These are phyloP conservation scores for Plasmopara muralis DNA, from an alignment of 352 stramenopile species.

Conservation along the genomic window DNA sequence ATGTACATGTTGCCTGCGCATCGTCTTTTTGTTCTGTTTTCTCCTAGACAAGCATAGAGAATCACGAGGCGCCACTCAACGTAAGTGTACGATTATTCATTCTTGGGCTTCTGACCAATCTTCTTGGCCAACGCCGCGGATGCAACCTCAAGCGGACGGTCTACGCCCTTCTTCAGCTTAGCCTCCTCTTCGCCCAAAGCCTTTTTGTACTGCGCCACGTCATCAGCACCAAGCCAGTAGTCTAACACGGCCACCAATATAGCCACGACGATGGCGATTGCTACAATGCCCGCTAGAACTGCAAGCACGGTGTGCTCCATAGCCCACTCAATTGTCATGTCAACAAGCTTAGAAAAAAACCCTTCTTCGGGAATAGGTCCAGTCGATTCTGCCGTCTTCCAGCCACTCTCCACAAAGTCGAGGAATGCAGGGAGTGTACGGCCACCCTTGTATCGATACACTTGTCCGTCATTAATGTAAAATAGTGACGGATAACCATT, in stretches of 20 bases:
- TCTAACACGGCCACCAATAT: constrained; percentile 66
- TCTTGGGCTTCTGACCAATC: constrained; percentile 37
- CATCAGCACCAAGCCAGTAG: constrained; percentile 65
- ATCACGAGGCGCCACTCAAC: background rate
- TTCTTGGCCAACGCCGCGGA: constrained; percentile 32
- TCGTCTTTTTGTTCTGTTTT: constrained; percentile 14
- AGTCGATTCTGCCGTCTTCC: constrained; percentile 39
- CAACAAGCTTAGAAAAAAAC: constrained; percentile 55
- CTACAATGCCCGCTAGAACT: constrained; percentile 45
- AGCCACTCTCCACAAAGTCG: constrained; percentile 56
- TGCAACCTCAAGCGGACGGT: constrained; percentile 22
- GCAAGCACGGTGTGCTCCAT: constrained; percentile 63
- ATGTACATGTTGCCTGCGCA: constrained; percentile 5
- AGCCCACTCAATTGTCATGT: constrained; percentile 59
- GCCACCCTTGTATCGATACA: constrained; percentile 74
- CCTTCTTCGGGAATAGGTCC: constrained; percentile 58
- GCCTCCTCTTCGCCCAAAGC: constrained; percentile 27
- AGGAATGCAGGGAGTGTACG: constrained; percentile 62
- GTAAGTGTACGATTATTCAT: constrained; percentile 30
- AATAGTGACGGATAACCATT: constrained; percentile 75
- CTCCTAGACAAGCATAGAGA: constrained; percentile 18
- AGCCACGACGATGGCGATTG: constrained; percentile 56
- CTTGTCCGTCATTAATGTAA: constrained; percentile 60
- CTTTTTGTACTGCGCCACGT: constrained; percentile 50
- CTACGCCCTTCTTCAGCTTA: constrained; percentile 13